phyloP scores from a whole-genome alignment of 768 basidiomycete genomes.

The Pholiota microspora region DNA sequence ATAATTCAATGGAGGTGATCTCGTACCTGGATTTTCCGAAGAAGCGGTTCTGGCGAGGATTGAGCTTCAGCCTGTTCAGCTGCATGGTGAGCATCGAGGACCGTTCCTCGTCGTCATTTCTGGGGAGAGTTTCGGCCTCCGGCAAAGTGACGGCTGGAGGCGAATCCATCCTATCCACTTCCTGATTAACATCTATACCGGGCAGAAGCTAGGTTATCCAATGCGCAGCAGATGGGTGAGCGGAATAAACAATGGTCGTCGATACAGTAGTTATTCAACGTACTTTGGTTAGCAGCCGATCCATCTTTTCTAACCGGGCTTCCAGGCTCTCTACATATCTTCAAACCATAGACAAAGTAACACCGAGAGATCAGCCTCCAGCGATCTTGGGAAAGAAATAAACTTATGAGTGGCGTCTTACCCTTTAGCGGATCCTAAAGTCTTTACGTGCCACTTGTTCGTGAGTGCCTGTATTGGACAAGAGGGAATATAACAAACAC shows the following conservation, averaged over 20 bases:
- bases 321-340: slow-evolving; percentile 67
- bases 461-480: background rate
- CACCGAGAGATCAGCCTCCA: background rate
- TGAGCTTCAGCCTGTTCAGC: slow-evolving; percentile 34
- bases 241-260: background rate
- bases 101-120: slow-evolving; percentile 32
- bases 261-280: slow-evolving; percentile 2
- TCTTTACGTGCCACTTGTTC: slow-evolving; percentile 23
- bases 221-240: background rate
- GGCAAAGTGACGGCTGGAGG: slow-evolving; percentile 29
- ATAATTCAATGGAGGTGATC: background rate
- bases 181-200: slow-evolving; percentile 59
- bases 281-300: slow-evolving; percentile 56
- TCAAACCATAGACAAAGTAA: background rate
- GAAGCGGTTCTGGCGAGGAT: slow-evolving; percentile 40
- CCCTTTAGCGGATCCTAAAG: slow-evolving; percentile 65
- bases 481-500: slow-evolving; percentile 3
- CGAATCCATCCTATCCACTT: slow-evolving; percentile 44
- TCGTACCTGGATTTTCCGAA: slow-evolving; percentile 46
- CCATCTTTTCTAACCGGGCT: slow-evolving; percentile 61
- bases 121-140: slow-evolving; percentile 29
- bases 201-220: slow-evolving; percentile 34
- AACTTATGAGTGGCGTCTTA: slow-evolving; percentile 23
- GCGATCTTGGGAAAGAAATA: background rate
- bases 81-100: slow-evolving; percentile 26